These are phyloP conservation scores for Botrytis fragariae DNA, from an alignment of 2,329 filamentous ascomycete species.

Conservation along the genomic window DNA sequence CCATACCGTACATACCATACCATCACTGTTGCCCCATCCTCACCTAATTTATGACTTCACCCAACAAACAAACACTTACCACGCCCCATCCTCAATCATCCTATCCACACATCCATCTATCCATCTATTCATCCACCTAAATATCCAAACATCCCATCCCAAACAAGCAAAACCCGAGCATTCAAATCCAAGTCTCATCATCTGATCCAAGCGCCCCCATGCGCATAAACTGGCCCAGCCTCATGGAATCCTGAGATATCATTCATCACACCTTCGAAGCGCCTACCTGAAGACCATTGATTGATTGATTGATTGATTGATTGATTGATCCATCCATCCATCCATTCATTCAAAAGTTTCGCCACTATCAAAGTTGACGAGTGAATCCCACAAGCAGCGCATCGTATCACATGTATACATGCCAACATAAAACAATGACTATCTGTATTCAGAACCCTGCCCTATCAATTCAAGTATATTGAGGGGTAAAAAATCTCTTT, in stretches of 20 bases:
- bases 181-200: not conserved
- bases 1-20: not conserved
- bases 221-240: not conserved
- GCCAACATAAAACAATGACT: not conserved
- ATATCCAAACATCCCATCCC: not conserved
- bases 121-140: not conserved
- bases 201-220: not conserved
- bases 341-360: not conserved
- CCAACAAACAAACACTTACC: not conserved
- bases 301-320: not conserved
- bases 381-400: not conserved
- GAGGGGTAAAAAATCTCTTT: not conserved
- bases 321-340: not conserved
- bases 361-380: not conserved
- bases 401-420: not conserved
- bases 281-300: not conserved
- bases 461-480: constrained; percentile 5
- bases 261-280: not conserved
- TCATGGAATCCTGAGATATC: not conserved
- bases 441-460: not conserved
- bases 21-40: not conserved
- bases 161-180: not conserved
- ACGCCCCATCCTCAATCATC: not conserved
- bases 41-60: not conserved
- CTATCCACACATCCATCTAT: no score